Evolutionary conservation across 345 rosid genomes (phyloP), one percentile per base, ranked within the genome.

Genomic region (Syzygium aqueum): DNA sequence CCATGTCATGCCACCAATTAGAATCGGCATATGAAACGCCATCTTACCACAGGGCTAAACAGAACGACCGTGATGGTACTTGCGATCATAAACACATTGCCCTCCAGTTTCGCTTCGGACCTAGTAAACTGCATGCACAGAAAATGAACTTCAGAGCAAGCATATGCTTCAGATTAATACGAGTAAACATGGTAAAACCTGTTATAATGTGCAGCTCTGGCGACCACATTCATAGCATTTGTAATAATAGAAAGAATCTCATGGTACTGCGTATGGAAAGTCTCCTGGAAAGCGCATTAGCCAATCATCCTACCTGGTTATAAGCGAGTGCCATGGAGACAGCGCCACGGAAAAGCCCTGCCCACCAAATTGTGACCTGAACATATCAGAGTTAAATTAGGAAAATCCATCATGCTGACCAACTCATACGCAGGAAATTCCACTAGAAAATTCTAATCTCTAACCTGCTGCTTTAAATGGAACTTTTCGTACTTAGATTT

Each of bases 71-170:
- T 90, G 50, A 92, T 91, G 12, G 92, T 91, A 37, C 93, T 92
- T 50, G 94, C 88, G 90, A 92, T 91, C 94, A 91, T 91, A 67
- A 91, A 86, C 16, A 92, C 92, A 77, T 90, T 87, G 13, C 85
- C 92, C 2, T 90, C 89, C 65, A 92, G 51, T 23, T 89, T 86
- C 37, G 90, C 87, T 33, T 88, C 88, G 7, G 91, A 89, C 51
- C 89, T 82, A 67, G 91, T 90, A 33, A 91, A 90, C 93, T 90
- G 91, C 88, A 85, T 27, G 8, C 28, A 43, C 13, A 84, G 6
- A 43, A 65, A 57, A 51, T 22, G 23, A 53, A 53, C 23, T 53
- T 6, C 54, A 17, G 57, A 21, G 57, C 25, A 53, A 53, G 57
- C 57, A 53, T 53, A 17, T 53, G 25, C 10, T 23, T 53, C 57